A percentile compares a stretch with the other conserved stretches of the same genome.
Conservation (phyloP, 176 grass and related monocot species). For the Aechmea fasciata region DNA sequence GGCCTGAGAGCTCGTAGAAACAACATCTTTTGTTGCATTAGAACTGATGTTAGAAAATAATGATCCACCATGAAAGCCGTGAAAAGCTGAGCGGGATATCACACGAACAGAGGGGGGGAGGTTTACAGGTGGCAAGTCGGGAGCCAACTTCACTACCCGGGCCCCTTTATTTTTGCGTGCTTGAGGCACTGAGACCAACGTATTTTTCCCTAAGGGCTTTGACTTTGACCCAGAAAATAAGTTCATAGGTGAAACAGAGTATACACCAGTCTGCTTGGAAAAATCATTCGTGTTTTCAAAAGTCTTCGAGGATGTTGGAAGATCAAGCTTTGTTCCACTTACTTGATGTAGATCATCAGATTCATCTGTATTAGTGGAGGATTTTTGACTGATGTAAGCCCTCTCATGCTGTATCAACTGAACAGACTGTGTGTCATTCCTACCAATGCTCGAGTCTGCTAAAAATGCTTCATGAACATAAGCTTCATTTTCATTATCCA, state of each 20-base stretch:
- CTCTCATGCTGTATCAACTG: conserved; percentile 16
- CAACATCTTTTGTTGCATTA: conserved; percentile 29
- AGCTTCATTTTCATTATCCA: conserved; percentile 55
- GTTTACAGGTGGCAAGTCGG: conserved; percentile 89
- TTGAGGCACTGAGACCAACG: conserved; percentile 28
- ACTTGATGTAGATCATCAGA: conserved; percentile 26
- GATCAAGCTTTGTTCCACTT: conserved; percentile 19
- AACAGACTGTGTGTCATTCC: conserved; percentile 12
- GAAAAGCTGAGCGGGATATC: conserved; percentile 53
- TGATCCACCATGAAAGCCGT: conserved; percentile 26
- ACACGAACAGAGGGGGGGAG: conserved; percentile 67
- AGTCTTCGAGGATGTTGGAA: conserved; percentile 20
- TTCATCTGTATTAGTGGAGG: conserved; percentile 28
- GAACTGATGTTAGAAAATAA: conserved; percentile 22
- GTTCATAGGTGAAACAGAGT: conserved; percentile 23
- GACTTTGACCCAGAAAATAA: conserved; percentile 18
- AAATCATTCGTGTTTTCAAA: conserved; percentile 7
- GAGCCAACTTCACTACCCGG: conserved; percentile 79
- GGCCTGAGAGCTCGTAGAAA: conserved; percentile 20
- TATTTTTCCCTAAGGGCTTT: conserved; percentile 6
- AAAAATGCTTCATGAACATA: conserved; percentile 99
- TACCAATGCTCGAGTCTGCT: conserved; percentile 38
- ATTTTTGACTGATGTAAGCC: conserved; percentile 24
- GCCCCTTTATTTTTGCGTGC: conserved; percentile 45
- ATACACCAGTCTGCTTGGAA: conserved; percentile 11